These are phyloP conservation scores for Trichoderma atroviride DNA, from an alignment of 2,329 filamentous ascomycete species.

Conservation along the genomic window DNA sequence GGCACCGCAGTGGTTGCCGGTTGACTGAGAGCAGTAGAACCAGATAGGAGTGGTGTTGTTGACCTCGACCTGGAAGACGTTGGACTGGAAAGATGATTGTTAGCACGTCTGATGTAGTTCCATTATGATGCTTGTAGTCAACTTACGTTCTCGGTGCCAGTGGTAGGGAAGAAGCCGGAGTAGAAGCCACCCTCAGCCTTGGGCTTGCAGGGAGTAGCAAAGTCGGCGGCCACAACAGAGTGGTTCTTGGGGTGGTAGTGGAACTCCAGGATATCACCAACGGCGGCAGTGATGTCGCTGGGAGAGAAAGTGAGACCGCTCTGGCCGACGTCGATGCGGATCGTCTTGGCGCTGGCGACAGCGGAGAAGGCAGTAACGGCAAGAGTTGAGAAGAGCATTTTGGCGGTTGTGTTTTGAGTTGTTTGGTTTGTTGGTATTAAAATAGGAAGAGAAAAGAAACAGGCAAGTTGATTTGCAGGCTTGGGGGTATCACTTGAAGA, in stretches of 20 bases:
- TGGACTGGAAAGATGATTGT: slow-evolving; percentile 21
- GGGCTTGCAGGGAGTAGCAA: slow-evolving; percentile 52
- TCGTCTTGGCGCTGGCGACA: slow-evolving; percentile 34
- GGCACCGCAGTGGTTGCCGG: slow-evolving; percentile 12
- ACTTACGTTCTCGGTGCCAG: slow-evolving; percentile 15
- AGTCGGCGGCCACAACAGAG: slow-evolving; percentile 50
- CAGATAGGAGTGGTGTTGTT: slow-evolving; percentile 27
- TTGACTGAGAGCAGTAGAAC: slow-evolving; percentile 28
- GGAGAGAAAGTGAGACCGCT: slow-evolving; percentile 45
- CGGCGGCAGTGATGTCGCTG: slow-evolving; percentile 47
- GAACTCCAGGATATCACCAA: slow-evolving; percentile 54
- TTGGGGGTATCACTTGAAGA: slow-evolving; percentile 10
- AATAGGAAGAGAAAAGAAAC: not conserved
- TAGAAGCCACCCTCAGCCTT: slow-evolving; percentile 29
- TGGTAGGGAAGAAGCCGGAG: slow-evolving; percentile 24
- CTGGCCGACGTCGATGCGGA: slow-evolving; percentile 48
- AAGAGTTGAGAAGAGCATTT: slow-evolving; percentile 29
- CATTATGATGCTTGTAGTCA: no score
- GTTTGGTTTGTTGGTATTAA: not conserved
- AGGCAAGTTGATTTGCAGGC: not conserved
- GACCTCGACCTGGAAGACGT: slow-evolving; percentile 29
- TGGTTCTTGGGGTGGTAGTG: slow-evolving; percentile 53
- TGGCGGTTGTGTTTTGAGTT: not conserved
- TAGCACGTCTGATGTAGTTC: not conserved
- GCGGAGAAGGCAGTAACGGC: slow-evolving; percentile 27